Percentiles rank a stretch among this genome's conserved stretches.
Evolutionary conservation across 1,139 yeast species (phyloP).

Genomic region (Geotrichum aggregatum): DNA sequence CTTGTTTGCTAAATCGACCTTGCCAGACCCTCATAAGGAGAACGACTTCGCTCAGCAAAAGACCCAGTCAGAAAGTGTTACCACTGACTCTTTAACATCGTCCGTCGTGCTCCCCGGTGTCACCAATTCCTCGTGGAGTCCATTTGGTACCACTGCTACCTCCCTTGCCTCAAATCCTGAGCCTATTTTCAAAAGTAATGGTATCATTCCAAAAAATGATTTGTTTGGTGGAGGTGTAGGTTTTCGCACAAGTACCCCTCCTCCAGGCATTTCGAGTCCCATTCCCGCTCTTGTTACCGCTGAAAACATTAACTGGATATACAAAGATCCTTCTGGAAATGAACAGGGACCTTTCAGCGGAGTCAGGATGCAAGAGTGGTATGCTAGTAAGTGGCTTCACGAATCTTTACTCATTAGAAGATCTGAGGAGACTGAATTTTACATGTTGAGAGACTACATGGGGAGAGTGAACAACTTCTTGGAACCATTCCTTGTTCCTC

Average conservation of each 20-base stretch:
- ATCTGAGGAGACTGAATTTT: slow-evolving; percentile 37
- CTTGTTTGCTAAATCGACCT: slow-evolving; percentile 17
- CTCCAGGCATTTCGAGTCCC: slow-evolving; percentile 31
- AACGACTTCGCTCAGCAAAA: slow-evolving; percentile 15
- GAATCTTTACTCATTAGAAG: slow-evolving; percentile 57
- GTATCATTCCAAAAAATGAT: slow-evolving; percentile 18
- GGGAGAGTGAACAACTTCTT: slow-evolving; percentile 45
- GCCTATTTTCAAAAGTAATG: slow-evolving; percentile 12
- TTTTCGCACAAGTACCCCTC: slow-evolving; percentile 26
- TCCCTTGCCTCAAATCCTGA: slow-evolving; percentile 15
- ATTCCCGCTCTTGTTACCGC: slow-evolving; percentile 34
- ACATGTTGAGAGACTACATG: slow-evolving; percentile 35
- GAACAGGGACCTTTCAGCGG: slow-evolving; percentile 84
- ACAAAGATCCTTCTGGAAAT: slow-evolving; percentile 63
- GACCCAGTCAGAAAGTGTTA: slow-evolving; percentile 5
- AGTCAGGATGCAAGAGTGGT: slow-evolving; percentile 75
- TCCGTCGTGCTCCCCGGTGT: slow-evolving; percentile 17
- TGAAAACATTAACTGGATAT: slow-evolving; percentile 59
- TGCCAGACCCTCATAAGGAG: slow-evolving; percentile 17
- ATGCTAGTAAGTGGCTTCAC: slow-evolving; percentile 55
- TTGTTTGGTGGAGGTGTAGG: slow-evolving; percentile 14
- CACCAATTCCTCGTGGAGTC: slow-evolving; percentile 20
- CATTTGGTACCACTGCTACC: slow-evolving; percentile 18
- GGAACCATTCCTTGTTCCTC: slow-evolving; percentile 61
- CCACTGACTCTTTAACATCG: slow-evolving; percentile 9